Percentiles rank a stretch among this genome's conserved stretches.
Evolutionary conservation across 768 basidiomycete species (phyloP).

Genomic region (Ephemerocybe angulata): DNA sequence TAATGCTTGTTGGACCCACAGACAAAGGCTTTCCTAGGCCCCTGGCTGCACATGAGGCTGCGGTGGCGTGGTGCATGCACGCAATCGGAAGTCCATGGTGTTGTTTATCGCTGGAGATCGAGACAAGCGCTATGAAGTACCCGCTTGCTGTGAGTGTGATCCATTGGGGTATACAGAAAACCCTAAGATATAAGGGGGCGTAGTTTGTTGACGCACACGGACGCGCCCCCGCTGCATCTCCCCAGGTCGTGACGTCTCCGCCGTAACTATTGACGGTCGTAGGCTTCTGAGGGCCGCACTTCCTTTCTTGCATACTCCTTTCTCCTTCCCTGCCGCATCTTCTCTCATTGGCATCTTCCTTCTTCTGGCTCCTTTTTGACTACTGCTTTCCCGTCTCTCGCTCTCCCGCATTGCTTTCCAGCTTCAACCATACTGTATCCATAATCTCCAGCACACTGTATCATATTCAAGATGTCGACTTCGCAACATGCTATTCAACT

Average conservation of each 20-base stretch:
- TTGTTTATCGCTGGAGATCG: not conserved
- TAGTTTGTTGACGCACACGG: not conserved
- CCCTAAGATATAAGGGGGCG: not conserved
- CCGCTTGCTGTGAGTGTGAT: not conserved
- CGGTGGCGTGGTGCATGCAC: too few relatives aligned
- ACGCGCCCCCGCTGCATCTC: not conserved
- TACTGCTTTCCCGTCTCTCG: not conserved
- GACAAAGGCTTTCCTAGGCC: too few relatives aligned
- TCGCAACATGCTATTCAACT: conserved; percentile 13
- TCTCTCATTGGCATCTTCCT: not conserved
- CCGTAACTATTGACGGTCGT: not conserved
- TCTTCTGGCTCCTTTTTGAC: not conserved
- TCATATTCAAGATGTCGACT: not conserved
- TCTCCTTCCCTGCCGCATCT: not conserved
- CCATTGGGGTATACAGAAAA: too few relatives aligned
- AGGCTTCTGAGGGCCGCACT: not conserved
- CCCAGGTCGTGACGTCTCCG: conserved; percentile 1
- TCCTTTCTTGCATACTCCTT: not conserved
- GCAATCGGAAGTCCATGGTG: too few relatives aligned
- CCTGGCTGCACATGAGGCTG: too few relatives aligned
- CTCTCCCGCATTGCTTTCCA: too few relatives aligned
- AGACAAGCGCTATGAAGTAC: not conserved
- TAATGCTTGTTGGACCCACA: not conserved
- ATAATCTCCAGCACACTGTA: not conserved
- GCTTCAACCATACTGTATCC: not conserved